Evolutionary conservation across 345 rosid species (phyloP), one percentile per base, ranked within the genome.

Genomic region (Conringia planisiliqua): DNA sequence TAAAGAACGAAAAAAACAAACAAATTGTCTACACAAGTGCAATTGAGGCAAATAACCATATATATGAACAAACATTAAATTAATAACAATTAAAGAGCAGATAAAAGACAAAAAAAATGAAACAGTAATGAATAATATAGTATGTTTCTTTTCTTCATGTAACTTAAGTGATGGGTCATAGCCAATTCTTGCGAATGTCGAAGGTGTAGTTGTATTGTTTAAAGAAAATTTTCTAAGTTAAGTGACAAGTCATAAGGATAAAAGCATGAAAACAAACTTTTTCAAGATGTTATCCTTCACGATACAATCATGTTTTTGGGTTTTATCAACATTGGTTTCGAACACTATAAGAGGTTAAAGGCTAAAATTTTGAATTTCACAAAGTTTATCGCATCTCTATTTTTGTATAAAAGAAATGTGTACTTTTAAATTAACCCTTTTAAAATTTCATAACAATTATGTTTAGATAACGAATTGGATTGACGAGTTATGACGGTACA

Each of bases 141-240:
- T 56, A 26, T 5, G 2, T 47, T 48, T 59, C 13, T 50, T 46
- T 60, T 62, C 62, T 42, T 76, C 62, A 9, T 33, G 17, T 29
- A 66, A 65, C 44, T 32, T 27, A 33, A 33, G 40, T 13, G 33
- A 11, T 57, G 35, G 60, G 50, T 76, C 70, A 70, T 46, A 61
- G 66, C 91, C 91, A 89, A 4, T 87, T 87, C 77, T 82, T 89
- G 20, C 91, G 84, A 77, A 89, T 89, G 69, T 86, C 95, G 8
- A 89, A 89, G 38, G 82, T 87, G 61, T 87, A 89, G 78, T 87
- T 87, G 70, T n/a, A n/a, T n/a, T n/a, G n/a, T n/a, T n/a, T n/a
- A n/a, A n/a, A n/a, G n/a, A n/a, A n/a, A n/a, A n/a, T n/a, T n/a
- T n/a, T n/a, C n/a, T n/a, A n/a, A 22, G 24, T 22, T 22, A 22